A percentile compares a stretch with the other conserved stretches of the same genome.
Conservation (phyloP, 2,329 filamentous ascomycete species). For the Amylocarpus encephaloides region DNA sequence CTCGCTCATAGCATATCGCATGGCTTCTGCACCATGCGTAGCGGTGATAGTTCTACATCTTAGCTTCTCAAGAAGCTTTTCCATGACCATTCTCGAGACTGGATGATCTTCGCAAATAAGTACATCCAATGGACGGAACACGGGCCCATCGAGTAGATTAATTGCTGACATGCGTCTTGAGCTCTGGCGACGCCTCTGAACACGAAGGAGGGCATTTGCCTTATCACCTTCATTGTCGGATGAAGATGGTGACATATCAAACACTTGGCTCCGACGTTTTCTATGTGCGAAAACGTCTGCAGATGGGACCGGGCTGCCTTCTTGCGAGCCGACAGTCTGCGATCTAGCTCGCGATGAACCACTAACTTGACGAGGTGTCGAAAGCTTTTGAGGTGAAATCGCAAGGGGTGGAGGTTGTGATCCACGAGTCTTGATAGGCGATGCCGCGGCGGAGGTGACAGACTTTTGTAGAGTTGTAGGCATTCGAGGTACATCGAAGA, state of each 20-base stretch:
- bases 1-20: constrained; percentile 90
- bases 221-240: constrained; percentile 96
- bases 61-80: constrained; percentile 90
- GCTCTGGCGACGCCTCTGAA: constrained; percentile 90
- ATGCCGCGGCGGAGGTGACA: constrained; percentile 45
- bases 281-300: constrained; percentile 67
- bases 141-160: constrained; percentile 73
- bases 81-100: constrained; percentile 97
- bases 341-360: constrained; percentile 71
- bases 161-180: constrained; percentile 92
- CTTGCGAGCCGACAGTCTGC: constrained; percentile 88
- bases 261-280: constrained; percentile 87
- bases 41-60: constrained; percentile 92
- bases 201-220: constrained; percentile 81
- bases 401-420: constrained; percentile 41
- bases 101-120: constrained; percentile 97
- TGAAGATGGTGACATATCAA: constrained; percentile 94
- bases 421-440: constrained; percentile 51
- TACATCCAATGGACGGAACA: constrained; percentile 86
- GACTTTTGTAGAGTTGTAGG: constrained; percentile 55
- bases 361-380: constrained; percentile 55
- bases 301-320: constrained; percentile 64
- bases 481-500: constrained; percentile 65
- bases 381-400: constrained; percentile 57
- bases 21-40: constrained; percentile 81